These are phyloP conservation scores for Alternaria sp. DNA, from an alignment of 2,329 filamentous ascomycete genomes.

Conservation along the genomic window DNA sequence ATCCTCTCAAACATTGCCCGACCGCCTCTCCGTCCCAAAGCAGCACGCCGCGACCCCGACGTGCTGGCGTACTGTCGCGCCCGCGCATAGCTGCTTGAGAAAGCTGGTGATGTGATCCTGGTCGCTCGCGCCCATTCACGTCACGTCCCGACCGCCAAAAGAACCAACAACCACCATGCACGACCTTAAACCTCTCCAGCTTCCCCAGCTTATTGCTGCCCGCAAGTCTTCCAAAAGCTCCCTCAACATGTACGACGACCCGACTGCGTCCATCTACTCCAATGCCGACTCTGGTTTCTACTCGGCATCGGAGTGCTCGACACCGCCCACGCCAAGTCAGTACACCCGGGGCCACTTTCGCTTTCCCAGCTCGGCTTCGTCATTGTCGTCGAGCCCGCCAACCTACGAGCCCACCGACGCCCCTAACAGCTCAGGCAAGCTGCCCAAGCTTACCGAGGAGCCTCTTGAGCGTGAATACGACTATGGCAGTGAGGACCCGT, in stretches of 20 bases:
- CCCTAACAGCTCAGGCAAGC: constrained; percentile 66
- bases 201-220: constrained; percentile 48
- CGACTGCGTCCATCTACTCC: constrained; percentile 41
- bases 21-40: constrained; percentile 36
- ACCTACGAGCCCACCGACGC: constrained; percentile 60
- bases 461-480: constrained; percentile 72
- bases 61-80: constrained; percentile 20
- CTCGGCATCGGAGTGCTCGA: constrained; percentile 70
- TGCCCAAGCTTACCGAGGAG: constrained; percentile 87
- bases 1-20: constrained; percentile 42
- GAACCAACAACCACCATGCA: constrained; percentile 38
- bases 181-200: constrained; percentile 48
- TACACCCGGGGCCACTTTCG: constrained; percentile 67
- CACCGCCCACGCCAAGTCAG: constrained; percentile 75
- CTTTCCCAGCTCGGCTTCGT: constrained; percentile 78
- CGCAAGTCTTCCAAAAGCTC: constrained; percentile 46
- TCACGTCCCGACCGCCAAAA: constrained; percentile 27
- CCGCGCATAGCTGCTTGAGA: constrained; percentile 5
- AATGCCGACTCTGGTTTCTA: constrained; percentile 47
- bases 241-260: constrained; percentile 41
- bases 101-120: constrained; percentile 48
- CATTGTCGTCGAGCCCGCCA: constrained; percentile 65
- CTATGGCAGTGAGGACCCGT: constrained; percentile 57
- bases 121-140: constrained; percentile 37
- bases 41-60: constrained; percentile 24